phyloP scores from a whole-genome alignment of 768 basidiomycete genomes.

The Leccinellum albellum region DNA sequence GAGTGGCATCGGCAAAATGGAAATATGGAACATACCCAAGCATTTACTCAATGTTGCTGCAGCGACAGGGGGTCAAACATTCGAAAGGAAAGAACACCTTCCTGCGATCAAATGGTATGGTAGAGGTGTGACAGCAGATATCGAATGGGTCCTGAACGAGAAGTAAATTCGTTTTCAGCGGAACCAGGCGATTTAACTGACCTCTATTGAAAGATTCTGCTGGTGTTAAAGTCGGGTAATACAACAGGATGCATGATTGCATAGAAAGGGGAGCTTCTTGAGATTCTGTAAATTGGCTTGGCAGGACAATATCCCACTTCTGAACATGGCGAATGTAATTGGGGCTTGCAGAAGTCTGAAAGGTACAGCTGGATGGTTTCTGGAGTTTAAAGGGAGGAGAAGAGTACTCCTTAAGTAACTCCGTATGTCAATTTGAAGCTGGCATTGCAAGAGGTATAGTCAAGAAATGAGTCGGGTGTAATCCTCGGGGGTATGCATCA shows the following conservation, averaged over 20 bases:
- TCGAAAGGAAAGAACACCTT: conserved; percentile 37
- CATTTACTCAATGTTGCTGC: conserved; percentile 28
- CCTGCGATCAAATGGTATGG: conserved; percentile 52
- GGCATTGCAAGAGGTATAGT: too few relatives aligned
- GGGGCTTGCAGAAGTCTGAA: too few relatives aligned
- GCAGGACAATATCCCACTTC: background rate
- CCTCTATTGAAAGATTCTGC: conserved; percentile 34
- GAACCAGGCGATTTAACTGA: too few relatives aligned
- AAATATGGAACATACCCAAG: conserved; percentile 45
- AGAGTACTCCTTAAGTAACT: too few relatives aligned
- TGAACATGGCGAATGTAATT: background rate
- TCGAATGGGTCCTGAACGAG: conserved; percentile 50
- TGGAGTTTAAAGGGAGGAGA: too few relatives aligned
- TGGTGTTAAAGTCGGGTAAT: conserved; percentile 33
- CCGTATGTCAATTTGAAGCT: too few relatives aligned
- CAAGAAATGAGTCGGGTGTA: too few relatives aligned
- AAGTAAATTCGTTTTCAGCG: conserved; percentile 29
- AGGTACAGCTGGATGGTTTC: too few relatives aligned
- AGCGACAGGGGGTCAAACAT: conserved; percentile 30
- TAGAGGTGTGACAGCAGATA: conserved; percentile 24
- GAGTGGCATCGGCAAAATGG: conserved; percentile 37
- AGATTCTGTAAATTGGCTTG: too few relatives aligned
- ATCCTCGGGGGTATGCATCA: too few relatives aligned
- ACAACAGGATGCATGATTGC: background rate
- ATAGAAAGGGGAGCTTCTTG: background rate